These are phyloP conservation scores for Penicillium psychrosexuale DNA, from an alignment of 2,329 filamentous ascomycete species.

Conservation along the genomic window DNA sequence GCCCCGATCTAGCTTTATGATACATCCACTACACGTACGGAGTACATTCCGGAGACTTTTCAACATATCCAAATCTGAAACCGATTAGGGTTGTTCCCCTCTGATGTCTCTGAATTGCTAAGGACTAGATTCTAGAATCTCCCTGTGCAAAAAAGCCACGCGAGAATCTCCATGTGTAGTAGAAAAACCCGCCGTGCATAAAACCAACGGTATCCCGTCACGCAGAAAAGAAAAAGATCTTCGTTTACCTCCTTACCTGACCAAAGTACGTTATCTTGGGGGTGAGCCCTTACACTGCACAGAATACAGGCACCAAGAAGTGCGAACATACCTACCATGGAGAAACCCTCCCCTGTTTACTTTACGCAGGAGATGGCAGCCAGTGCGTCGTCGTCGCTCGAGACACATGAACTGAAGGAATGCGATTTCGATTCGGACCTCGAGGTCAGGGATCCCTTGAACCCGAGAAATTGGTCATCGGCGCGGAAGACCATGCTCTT, in stretches of 20 bases:
- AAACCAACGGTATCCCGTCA: slow-evolving; percentile 9
- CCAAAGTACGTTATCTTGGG: not conserved
- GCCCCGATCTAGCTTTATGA: not conserved
- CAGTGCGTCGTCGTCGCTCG: slow-evolving; percentile 11
- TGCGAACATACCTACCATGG: slow-evolving; percentile 7
- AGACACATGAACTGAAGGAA: slow-evolving; percentile 5
- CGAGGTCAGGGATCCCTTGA: slow-evolving; percentile 14
- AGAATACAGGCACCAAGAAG: not conserved
- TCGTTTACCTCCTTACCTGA: not conserved
- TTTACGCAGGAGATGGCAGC: slow-evolving; percentile 7
- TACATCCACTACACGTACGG: not conserved
- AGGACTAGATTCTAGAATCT: not conserved
- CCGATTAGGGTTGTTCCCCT: not conserved
- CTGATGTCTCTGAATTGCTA: not conserved
- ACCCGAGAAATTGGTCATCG: slow-evolving; percentile 31
- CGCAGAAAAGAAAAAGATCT: not conserved
- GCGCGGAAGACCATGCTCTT: slow-evolving; percentile 34
- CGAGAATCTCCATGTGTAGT: slow-evolving; percentile 10
- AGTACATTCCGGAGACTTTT: not conserved
- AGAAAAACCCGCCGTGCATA: slow-evolving; percentile 12
- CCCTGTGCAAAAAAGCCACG: slow-evolving; percentile 14
- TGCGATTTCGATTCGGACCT: not conserved
- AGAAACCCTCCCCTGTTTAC: slow-evolving; percentile 8
- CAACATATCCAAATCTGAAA: not conserved
- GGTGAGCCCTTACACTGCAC: not conserved